Percentiles rank a stretch among this genome's conserved stretches.
These are phyloP conservation scores for Nidularia pulvinata DNA, from an alignment of 768 basidiomycete genomes.

Conservation along the genomic window DNA sequence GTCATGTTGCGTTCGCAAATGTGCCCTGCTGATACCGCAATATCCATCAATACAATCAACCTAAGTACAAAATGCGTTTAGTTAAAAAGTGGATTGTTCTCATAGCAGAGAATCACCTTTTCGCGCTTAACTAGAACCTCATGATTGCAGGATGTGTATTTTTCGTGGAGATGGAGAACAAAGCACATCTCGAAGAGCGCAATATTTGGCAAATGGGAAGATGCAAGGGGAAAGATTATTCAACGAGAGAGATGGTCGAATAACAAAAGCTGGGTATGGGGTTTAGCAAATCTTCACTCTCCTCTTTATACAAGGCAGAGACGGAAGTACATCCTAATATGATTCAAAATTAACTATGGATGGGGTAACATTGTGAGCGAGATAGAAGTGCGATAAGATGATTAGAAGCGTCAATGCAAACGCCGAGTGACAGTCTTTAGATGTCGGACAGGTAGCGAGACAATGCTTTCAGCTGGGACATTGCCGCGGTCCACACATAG, in stretches of 20 bases:
- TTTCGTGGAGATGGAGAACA: slow-evolving; percentile 8
- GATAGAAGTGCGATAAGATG: too few relatives aligned
- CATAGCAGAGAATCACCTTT: slow-evolving; percentile 8
- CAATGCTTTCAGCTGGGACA: too few relatives aligned
- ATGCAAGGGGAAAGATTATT: not conserved
- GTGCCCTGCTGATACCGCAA: slow-evolving; percentile 39
- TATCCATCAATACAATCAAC: slow-evolving; percentile 42
- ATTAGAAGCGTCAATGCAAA: too few relatives aligned
- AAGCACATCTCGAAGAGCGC: slow-evolving; percentile 20
- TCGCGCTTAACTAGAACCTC: slow-evolving; percentile 11
- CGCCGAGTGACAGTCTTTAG: too few relatives aligned
- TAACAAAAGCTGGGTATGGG: not conserved
- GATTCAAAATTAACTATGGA: too few relatives aligned
- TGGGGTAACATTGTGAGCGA: too few relatives aligned
- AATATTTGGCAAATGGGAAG: not conserved
- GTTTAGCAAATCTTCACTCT: not conserved
- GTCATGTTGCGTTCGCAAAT: slow-evolving; percentile 26
- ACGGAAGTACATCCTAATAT: too few relatives aligned
- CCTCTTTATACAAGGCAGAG: not conserved
- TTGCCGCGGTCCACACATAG: too few relatives aligned
- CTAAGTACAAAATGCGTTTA: slow-evolving; percentile 18
- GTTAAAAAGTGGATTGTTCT: not conserved
- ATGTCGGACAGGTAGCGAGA: too few relatives aligned
- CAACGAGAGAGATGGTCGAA: not conserved
- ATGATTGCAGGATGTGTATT: slow-evolving; percentile 13